Conservation (phyloP, 257 asterid genomes). For the Ballota nigra region DNA sequence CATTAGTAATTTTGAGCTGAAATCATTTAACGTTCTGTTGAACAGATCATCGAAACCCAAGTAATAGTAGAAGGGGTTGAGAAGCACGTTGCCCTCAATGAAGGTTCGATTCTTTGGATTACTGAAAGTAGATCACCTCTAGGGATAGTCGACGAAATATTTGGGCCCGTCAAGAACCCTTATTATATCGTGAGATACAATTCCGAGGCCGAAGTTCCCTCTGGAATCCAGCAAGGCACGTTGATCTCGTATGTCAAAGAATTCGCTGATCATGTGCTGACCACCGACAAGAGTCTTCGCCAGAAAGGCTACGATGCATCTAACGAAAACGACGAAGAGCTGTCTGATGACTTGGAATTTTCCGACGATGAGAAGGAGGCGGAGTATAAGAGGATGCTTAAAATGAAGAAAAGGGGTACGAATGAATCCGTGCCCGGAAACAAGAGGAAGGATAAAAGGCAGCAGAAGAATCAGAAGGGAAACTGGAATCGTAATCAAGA, state of each 20-base stretch:
- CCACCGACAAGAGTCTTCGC: constrained; percentile 65
- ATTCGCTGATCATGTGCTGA: constrained; percentile 63
- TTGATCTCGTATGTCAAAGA: constrained; percentile 68
- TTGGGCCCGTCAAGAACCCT: constrained; percentile 95
- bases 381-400: constrained; percentile 60
- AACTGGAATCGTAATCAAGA: constrained; percentile 38
- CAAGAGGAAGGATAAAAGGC: constrained; percentile 47
- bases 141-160: constrained; percentile 82
- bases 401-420: constrained; percentile 71
- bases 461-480: constrained; percentile 36
- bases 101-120: constrained; percentile 89
- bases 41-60: constrained; percentile 70
- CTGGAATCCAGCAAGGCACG: constrained; percentile 64
- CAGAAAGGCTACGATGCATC: constrained; percentile 95
- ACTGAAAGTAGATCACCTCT: constrained; percentile 69
- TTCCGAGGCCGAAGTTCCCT: constrained; percentile 71
- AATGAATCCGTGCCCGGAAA: constrained; percentile 45
- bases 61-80: constrained; percentile 87
- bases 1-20: neutral
- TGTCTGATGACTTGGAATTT: constrained; percentile 61
- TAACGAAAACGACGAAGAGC: constrained; percentile 79
- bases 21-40: neutral
- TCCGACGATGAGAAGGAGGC: constrained; percentile 96
- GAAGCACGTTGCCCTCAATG: constrained; percentile 77
- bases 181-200: constrained; percentile 86